Percentiles rank a stretch among this genome's conserved stretches.
phyloP scores from a whole-genome alignment of 1,284 basidiomycete species.

The Sporisorium graminicola region DNA sequence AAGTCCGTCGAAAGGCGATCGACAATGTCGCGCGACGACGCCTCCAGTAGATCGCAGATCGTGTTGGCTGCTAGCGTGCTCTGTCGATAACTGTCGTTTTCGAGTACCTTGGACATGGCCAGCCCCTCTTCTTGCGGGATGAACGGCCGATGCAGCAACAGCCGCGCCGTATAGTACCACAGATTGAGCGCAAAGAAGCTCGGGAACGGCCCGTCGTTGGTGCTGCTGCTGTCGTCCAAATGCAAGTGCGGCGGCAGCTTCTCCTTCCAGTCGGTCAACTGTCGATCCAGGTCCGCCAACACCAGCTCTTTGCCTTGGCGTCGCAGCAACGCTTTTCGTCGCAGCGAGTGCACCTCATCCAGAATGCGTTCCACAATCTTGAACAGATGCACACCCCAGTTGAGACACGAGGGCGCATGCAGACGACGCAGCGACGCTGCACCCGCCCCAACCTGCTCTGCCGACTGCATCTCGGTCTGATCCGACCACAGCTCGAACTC shows the following conservation, averaged over 20 bases:
- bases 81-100: constrained; percentile 50
- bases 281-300: constrained; percentile 54
- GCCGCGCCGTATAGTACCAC: constrained; percentile 61
- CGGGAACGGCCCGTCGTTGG: constrained; percentile 50
- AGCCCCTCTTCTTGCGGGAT: constrained; percentile 62
- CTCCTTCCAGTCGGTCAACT: constrained; percentile 54
- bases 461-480: constrained; percentile 49
- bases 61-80: constrained; percentile 57
- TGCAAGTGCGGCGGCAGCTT: constrained; percentile 53
- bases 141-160: constrained; percentile 61
- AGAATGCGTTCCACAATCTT: constrained; percentile 62
- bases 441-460: neutral
- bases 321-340: constrained; percentile 58
- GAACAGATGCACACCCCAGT: constrained; percentile 60
- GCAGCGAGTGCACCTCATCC: constrained; percentile 59
- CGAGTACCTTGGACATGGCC: constrained; percentile 48
- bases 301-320: constrained; percentile 51
- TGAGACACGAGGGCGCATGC: constrained; percentile 59
- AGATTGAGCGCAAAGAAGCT: constrained; percentile 57
- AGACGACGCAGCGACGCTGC: constrained; percentile 18
- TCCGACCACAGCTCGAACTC: constrained; percentile 71
- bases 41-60: constrained; percentile 58
- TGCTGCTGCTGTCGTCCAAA: constrained; percentile 25
- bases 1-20: constrained; percentile 59
- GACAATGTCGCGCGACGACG: constrained; percentile 49